Evolutionary conservation across 805 yeast genomes (phyloP).

Genomic region (Zygosaccharomyces gambellarensis): DNA sequence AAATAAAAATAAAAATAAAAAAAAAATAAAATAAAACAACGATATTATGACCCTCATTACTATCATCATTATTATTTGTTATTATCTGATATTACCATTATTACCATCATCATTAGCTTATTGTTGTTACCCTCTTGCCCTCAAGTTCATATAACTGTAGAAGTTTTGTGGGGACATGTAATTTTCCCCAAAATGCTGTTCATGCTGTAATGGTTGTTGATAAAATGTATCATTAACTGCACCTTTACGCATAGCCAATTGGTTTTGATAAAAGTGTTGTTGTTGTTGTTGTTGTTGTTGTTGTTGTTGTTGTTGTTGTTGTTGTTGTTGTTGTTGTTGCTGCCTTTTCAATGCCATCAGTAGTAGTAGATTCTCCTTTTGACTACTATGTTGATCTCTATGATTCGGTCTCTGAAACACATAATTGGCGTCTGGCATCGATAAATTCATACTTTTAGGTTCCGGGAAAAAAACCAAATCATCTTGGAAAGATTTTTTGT

Average conservation of each 20-base stretch:
- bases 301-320: slow-evolving; percentile 13
- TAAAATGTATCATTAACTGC: slow-evolving; percentile 6
- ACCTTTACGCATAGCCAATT: slow-evolving; percentile 7
- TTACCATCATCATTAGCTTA: not conserved
- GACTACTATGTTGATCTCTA: slow-evolving; percentile 10
- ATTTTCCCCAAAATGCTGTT: slow-evolving; percentile 9
- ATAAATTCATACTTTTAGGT: slow-evolving; percentile 2
- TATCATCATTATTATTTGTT: not conserved
- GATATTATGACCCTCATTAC: not conserved
- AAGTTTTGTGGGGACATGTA: slow-evolving; percentile 5
- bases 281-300: slow-evolving; percentile 13
- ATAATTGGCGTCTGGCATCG: slow-evolving; percentile 2
- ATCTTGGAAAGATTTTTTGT: slow-evolving; percentile 29
- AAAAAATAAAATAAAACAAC: not conserved
- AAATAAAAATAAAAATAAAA: not conserved
- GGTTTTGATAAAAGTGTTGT: slow-evolving; percentile 10
- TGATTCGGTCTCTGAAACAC: slow-evolving; percentile 5
- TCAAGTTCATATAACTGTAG: slow-evolving; percentile 6
- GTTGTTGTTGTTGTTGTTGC: slow-evolving; percentile 23
- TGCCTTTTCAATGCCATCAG: slow-evolving; percentile 20
- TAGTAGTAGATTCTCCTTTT: slow-evolving; percentile 19
- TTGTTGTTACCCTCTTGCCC: slow-evolving; percentile 6
- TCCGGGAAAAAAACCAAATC: slow-evolving; percentile 31
- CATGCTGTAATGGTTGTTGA: slow-evolving; percentile 5
- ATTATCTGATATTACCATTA: not conserved